A percentile compares a stretch with the other conserved stretches of the same genome.
These are phyloP conservation scores for Anisodus tanguticus DNA, from an alignment of 257 asterid genomes.

Conservation along the genomic window DNA sequence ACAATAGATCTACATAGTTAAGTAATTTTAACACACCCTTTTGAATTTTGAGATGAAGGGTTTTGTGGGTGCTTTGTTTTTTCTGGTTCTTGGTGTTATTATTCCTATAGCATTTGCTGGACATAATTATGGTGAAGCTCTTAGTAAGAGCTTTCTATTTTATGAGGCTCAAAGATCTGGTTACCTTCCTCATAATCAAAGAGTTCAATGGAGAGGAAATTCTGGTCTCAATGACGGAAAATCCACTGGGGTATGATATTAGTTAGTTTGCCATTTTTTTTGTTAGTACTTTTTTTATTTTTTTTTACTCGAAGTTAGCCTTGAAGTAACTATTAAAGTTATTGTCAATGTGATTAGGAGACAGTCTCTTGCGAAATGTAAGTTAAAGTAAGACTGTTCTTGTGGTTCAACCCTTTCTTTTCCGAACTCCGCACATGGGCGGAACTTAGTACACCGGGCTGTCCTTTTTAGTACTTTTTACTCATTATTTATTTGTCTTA, in stretches of 20 bases:
- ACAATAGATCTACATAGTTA: constrained; percentile 45
- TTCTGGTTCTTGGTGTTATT: constrained; percentile 48
- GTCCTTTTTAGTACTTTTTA: too few species aligned
- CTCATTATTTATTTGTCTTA: too few species aligned
- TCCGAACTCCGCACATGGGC: too few species aligned
- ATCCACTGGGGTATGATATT: constrained; percentile 64
- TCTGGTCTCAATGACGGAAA: constrained; percentile 94
- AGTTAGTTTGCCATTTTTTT: too few species aligned
- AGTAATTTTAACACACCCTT: neutral
- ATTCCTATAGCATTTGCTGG: constrained; percentile 65
- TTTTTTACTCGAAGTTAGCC: too few species aligned
- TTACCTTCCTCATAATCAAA: constrained; percentile 69
- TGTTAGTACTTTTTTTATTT: too few species aligned
- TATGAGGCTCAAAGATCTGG: constrained; percentile 99
- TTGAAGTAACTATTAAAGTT: too few species aligned
- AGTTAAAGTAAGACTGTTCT: too few species aligned
- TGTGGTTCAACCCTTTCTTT: too few species aligned
- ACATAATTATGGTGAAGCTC: constrained; percentile 84
- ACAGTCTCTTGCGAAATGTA: too few species aligned
- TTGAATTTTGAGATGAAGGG: constrained; percentile 55
- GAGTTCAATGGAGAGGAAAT: constrained; percentile 91
- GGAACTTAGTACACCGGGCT: too few species aligned
- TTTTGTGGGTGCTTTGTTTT: constrained; percentile 48
- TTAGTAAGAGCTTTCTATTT: constrained; percentile 80
- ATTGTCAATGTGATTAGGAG: too few species aligned